Base-by-base conservation (phyloP, 2,329 filamentous ascomycete species). In the Didymella arachidicola region DNA sequence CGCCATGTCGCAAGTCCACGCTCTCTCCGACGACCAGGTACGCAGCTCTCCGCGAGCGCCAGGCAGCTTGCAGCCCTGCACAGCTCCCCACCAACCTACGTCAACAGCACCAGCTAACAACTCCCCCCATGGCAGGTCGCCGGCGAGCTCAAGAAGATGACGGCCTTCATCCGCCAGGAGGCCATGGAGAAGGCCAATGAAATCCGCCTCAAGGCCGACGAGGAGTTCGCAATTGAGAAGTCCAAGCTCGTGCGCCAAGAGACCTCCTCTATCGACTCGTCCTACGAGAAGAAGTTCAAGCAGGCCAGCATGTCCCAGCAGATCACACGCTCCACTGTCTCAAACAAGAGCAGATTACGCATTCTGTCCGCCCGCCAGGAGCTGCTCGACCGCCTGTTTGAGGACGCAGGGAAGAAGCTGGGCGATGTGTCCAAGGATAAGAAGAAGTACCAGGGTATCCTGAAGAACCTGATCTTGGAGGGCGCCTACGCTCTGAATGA, bases 81-180 rank as follows among this genome's bases (percentile, higher is more conserved):
- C 60, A 49, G 56, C 64, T 63, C 61, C 64, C 63, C 55, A 59
- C 57, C 68, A 63, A 63, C 50, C 71, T 73, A 67, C 60, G 64
- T 64, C 66, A 61, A 70, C 68, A 61, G 55, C 68, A 64, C 54
- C 66, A 66, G 70, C 70, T 74, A 72, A 74, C 62, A 34, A 45
- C 26, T 44, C 47, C 39, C 57, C 64, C 69, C 53, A 63, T 66
- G 63, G 51, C 78, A 98, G 93, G 95, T 99, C 86, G 89, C 91
- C 82, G 89, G 92, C 82, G 95, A 99, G 88, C 91, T 99, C 81
- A 93, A 92, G 86, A 99, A 99, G 87, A 99, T 99, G 95, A 98
- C 95, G 60, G 94, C 93, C 77, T 99, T 99, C 87, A 99, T 99
- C 88, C 92, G 93, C 80, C 95, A 98, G 83, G 95, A 99, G 83